Evolutionary conservation across 371 early-diverging fungal genomes (phyloP), one percentile per base, ranked within the genome.

Genomic region (Mortierella sp.): DNA sequence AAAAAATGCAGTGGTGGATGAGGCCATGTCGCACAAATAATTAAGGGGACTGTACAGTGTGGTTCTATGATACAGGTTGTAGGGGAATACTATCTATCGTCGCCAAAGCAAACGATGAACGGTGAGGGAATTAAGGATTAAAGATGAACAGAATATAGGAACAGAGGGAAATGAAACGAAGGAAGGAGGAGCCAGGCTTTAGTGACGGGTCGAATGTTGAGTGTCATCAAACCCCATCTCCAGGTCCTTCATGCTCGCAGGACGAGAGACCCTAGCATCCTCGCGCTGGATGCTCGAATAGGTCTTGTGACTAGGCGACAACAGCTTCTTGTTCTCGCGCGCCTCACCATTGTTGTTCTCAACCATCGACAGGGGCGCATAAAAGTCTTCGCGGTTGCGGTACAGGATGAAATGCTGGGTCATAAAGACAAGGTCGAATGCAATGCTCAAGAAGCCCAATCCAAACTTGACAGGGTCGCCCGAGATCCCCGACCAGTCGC

Each of bases 391-490:
- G 53, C 89, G 83, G 73, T 90, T 87, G 16, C 90, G 88, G 83
- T 95, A 96, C 8, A 95, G 82, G 8, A 95, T 79, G 82, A 92
- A 97, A 73, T 98, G 98, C 80, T 98, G 98, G 5, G 89, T 57
- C 75, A 98, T 93, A 77, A 98, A 98, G 21, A 97, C 54, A 24
- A 95, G 51, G 73, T 97, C 97, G 82, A 98, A 98, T 5, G 88
- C 88, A 37, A 98, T 94, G 34, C 95, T 93, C 44, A 94, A 85
- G 75, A 96, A 87, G 1, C 97, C 97, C 31, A 98, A 88, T 11
- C 95, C 96, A 79, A 94, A 89, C 87, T 94, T 94, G 70, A 92
- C 90, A 0, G 92, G 91, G 77, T 94, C 93, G 71, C 95, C 96
- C 24, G 90, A 85, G 13, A 96, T 90, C 37, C 93, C 94, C 53